Evolutionary conservation across 495 filamentous ascomycete species (phyloP), one percentile per base, ranked within the genome.

Genomic region (Cudoniella acicularis): DNA sequence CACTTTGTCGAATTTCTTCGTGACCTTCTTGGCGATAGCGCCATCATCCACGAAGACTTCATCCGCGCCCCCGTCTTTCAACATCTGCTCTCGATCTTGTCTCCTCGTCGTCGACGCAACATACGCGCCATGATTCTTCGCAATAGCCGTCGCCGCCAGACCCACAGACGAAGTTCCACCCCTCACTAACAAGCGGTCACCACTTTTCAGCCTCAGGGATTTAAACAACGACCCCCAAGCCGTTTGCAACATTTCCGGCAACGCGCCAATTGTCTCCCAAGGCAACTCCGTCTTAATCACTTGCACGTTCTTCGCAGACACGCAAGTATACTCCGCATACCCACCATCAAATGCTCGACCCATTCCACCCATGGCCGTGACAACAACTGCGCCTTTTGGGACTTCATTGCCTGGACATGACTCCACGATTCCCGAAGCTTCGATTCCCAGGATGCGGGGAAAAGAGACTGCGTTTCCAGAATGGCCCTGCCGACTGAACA

Each of bases 181-280:
- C 17, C 80, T 65, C n/a, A 84, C 69, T 22, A 84, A 60, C 40
- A 82, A 42, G 21, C 60, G 69, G 36, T 81, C 77, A 0, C 73
- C 75, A 21, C 66, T 64, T 46, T 72, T 23, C 6, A 81, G 49
- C 18, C 70, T 55, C 36, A 82, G 62, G 16, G 69, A 62, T 24
- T 59, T 65, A 18, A 73, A 68, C 26, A 84, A 50, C 6, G 72
- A 70, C 6, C 78, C 76, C 62, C 74, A 82, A 2, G 79, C 75
- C 17, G 80, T 82, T 65, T 81, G 77, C 57, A 82, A 49, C 78
- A 82, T 80, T 67, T 82, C 79, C 1, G 78, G 78, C 42, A 80
- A 60, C 1, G 75, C 76, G 10, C 78, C 81, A 1, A 83, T 57
- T 6, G 70, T 60, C 40, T 69, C 71, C 72, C 78, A 79, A 1